Conservation (phyloP, 805 yeast species). For the Sugiyamaella smithiae region DNA sequence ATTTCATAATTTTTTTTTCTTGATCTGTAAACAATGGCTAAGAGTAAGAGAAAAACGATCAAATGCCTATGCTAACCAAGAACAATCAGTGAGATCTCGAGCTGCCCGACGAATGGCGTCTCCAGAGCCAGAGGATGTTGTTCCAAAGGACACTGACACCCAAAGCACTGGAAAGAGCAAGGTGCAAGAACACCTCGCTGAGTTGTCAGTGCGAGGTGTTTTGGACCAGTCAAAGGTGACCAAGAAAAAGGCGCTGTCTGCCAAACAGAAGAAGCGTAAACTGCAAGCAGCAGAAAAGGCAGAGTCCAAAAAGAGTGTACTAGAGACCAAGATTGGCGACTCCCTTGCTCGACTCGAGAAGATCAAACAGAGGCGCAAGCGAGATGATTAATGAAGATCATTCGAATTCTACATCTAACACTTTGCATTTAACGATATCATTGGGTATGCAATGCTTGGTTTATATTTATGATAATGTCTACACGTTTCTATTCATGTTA, state of each 20-base stretch:
- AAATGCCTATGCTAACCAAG: conserved; percentile 1
- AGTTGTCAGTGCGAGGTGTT: conserved; percentile 25
- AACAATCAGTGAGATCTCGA: conserved; percentile 17
- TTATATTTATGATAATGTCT: neutral
- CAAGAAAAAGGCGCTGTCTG: conserved; percentile 21
- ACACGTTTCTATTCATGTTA: too few relatives aligned
- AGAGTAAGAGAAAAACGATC: conserved; percentile 5
- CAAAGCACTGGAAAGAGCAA: conserved; percentile 26
- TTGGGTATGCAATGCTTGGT: conserved; percentile 17
- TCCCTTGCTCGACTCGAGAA: conserved; percentile 28
- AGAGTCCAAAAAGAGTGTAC: conserved; percentile 26
- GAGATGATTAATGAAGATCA: conserved; percentile 1
- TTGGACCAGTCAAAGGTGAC: conserved; percentile 11
- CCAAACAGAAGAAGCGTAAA: conserved; percentile 23
- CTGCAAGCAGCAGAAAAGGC: conserved; percentile 21
- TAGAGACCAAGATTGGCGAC: conserved; percentile 30
- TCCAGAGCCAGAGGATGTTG: conserved; percentile 13
- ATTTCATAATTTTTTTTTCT: neutral
- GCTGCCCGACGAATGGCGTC: conserved; percentile 19
- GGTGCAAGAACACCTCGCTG: conserved; percentile 28
- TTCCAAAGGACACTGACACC: neutral
- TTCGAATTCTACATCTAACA: neutral
- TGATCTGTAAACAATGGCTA: conserved; percentile 9
- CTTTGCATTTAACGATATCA: neutral
- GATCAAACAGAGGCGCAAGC: conserved; percentile 25